Evolutionary conservation across 345 rosid genomes (phyloP), one percentile per base, ranked within the genome.

Genomic region (Triadica sebifera): DNA sequence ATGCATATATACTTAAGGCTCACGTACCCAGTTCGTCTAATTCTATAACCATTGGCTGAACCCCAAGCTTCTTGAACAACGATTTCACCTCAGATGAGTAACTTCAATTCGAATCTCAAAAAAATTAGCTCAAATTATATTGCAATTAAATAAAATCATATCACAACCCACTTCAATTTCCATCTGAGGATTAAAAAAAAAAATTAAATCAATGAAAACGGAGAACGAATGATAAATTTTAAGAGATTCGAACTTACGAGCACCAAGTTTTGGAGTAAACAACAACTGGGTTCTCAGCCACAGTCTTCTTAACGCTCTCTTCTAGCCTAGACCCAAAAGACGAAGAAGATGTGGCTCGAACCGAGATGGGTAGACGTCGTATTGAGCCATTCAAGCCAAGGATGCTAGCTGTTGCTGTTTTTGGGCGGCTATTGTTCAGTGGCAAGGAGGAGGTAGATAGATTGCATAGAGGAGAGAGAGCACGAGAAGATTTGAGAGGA

Each of bases 211-310:
- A 29, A 29, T 29, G 34, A 29, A 2, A 29, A 29, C 2, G 50
- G 2, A 19, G 1, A 13, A 34, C 6, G 13, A 8, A 20, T 4
- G 24, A 22, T 34, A 71, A 57, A 58, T 16, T n/a, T 9, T 24
- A 62, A 56, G 67, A 76, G 57, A 72, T 61, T 55, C 56, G 70
- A 77, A 92, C 98, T 67, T 82, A 94, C 98, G 97, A 87, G 91
- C 98, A 94, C 98, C 98, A 92, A 75, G 82, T 78, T 80, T 93
- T 95, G 75, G 99, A 95, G 87, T 95, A 95, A 73, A 95, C 91
- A 69, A 95, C 99, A 65, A 90, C 98, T 47, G 86, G 84, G 74
- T 91, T 93, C 49, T 91, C 91, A 69, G 65, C 71, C 9, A 93
- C 88, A 0, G 93, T 91, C 84, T 80, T 90, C 84, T 83, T 91